phyloP scores from a whole-genome alignment of 805 yeast species.

The Ogataea angusta region DNA sequence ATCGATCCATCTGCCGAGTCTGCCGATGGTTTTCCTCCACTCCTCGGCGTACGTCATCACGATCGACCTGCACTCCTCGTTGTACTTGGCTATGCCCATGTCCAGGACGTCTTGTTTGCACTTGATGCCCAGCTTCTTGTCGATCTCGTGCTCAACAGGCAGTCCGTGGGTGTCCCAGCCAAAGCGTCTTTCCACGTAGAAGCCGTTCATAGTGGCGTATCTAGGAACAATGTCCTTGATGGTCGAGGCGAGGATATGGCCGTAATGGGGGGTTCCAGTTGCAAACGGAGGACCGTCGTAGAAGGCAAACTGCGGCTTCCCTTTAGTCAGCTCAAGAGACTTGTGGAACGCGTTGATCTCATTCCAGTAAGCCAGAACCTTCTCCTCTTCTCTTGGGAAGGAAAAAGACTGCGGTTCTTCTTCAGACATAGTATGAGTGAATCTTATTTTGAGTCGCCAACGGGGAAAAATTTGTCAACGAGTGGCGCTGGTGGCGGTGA shows the following conservation, averaged over 20 bases:
- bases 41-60: constrained; percentile 96
- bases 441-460: constrained; percentile 1
- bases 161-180: constrained; percentile 99
- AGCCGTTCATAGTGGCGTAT: constrained; percentile 97
- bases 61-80: constrained; percentile 90
- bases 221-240: constrained; percentile 97
- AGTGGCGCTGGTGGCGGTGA: constrained; percentile 14
- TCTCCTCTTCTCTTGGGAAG: constrained; percentile 89
- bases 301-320: constrained; percentile 82
- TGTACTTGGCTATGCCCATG: constrained; percentile 92
- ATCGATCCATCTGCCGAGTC: constrained; percentile 99
- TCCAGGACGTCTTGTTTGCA: constrained; percentile 93
- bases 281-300: constrained; percentile 99
- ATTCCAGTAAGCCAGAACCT: constrained; percentile 76
- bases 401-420: constrained; percentile 44
- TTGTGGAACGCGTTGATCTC: constrained; percentile 93
- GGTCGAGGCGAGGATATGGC: constrained; percentile 95
- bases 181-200: constrained; percentile 92
- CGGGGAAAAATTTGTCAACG: constrained; percentile 9
- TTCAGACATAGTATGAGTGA: constrained; percentile 24
- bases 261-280: constrained; percentile 98
- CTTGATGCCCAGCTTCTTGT: constrained; percentile 90
- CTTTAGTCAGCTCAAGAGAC: constrained; percentile 78
- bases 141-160: constrained; percentile 98
- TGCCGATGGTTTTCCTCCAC: constrained; percentile 90